phyloP scores from a whole-genome alignment of 176 grass and related monocot species.

The Carex kokanica region DNA sequence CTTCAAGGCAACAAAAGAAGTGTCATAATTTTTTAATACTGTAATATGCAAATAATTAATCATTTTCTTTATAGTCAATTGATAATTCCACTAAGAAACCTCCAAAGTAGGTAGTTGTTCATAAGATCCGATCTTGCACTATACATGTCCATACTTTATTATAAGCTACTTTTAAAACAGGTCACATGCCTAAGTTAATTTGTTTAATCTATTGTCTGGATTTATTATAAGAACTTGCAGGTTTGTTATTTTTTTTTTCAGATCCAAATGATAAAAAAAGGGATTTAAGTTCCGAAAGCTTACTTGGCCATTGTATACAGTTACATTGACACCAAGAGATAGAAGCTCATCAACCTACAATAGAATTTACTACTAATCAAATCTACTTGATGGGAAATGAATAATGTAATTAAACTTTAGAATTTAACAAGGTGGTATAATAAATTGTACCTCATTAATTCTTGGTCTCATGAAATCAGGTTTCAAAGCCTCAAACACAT shows the following conservation, averaged over 20 bases:
- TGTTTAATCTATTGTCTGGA: conserved; percentile 13
- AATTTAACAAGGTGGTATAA: not conserved
- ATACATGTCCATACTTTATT: not conserved
- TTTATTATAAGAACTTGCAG: not conserved
- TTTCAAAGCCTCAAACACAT: conserved; percentile 43
- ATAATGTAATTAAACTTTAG: not conserved
- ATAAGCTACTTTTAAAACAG: conserved; percentile 11
- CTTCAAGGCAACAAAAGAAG: conserved; percentile 31
- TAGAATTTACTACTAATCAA: not conserved
- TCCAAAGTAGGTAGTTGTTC: not conserved
- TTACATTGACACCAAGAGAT: conserved; percentile 57
- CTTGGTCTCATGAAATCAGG: conserved; percentile 82
- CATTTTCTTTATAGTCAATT: not conserved
- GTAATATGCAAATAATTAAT: not conserved
- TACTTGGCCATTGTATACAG: conserved; percentile 84
- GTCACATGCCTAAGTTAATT: conserved; percentile 11
- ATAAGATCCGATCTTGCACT: not conserved
- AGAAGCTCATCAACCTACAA: conserved; percentile 80
- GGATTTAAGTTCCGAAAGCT: not conserved
- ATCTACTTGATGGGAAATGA: not conserved
- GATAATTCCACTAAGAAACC: not conserved
- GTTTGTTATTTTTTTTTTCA: not conserved
- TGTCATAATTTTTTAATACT: conserved; percentile 12
- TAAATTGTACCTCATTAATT: conserved; percentile 44
- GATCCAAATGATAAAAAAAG: not conserved